Base-by-base conservation (phyloP, 371 early-diverging fungal species). In the Zancudomyces culisetae region DNA sequence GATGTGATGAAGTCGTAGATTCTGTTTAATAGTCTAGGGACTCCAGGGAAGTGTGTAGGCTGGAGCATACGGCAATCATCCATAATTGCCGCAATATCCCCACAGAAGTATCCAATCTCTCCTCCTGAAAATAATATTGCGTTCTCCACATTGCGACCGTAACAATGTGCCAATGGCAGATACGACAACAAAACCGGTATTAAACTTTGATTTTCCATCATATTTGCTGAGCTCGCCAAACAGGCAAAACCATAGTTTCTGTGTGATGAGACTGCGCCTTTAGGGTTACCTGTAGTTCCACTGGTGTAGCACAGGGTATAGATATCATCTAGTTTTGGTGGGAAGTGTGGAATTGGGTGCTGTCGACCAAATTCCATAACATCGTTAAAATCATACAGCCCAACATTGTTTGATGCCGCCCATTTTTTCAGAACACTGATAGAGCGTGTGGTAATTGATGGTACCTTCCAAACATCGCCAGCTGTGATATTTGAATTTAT, bases 241-340 rank as follows among this genome's bases (percentile, higher is more conserved):
- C 67, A 53, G 19, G 60, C 55, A 19, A 53, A 50, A 23, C 69
- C 62, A 46, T 77, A 72, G 60, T 61, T 68, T 27, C 26, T 61
- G 21, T 61, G 62, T 42, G 60, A 60, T 13, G 56, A 46, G 49
- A 62, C 54, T 1, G 49, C 55, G 43, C 80, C 78, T 63, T 80
- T 85, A 27, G 85, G 84, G 6, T 54, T 63, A 10, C 82, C 85
- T 1, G 74, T 72, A 54, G 75, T 66, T 57, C 94, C 97, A 63
- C 86, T 85, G 4, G 99, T 98, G 68, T 95, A 99, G 76, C 92
- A 96, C 59, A 98, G 87, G 15, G 95, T 93, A 26, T 87, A 85
- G 51, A 92, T 67, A 59, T 84, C 83, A 1, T 83, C 78, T 28
- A 78, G 64, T 13, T 40, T 63, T 4, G 90, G 80, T 10, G 74